Percentiles rank a stretch among this genome's conserved stretches.
phyloP scores from a whole-genome alignment of 805 yeast species.

The Saccharomycopsis sp. region DNA sequence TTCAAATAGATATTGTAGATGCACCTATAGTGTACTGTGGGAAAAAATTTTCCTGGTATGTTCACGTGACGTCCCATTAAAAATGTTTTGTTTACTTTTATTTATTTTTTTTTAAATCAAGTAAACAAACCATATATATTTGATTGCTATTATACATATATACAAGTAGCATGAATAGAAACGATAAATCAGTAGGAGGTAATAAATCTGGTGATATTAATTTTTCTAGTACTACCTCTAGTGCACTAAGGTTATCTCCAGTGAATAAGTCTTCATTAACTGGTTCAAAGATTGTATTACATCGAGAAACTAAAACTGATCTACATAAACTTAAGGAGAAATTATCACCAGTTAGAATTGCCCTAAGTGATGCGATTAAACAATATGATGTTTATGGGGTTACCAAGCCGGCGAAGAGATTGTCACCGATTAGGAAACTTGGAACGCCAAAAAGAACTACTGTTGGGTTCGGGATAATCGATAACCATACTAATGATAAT shows the following conservation, averaged over 20 bases:
- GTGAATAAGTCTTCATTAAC: neutral
- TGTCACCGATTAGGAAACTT: slow-evolving; percentile 4
- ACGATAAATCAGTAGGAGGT: neutral
- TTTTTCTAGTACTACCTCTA: neutral
- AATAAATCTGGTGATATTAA: neutral
- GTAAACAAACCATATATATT: neutral
- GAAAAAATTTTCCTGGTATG: neutral
- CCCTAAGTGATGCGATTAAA: slow-evolving; percentile 22
- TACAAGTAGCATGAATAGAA: too few species aligned
- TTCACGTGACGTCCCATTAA: neutral
- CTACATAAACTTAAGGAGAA: slow-evolving; percentile 20
- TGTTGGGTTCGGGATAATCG: neutral
- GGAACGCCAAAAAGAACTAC: slow-evolving; percentile 12
- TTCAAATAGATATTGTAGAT: neutral
- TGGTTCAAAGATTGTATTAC: neutral
- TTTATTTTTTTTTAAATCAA: too few species aligned
- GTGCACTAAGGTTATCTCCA: neutral
- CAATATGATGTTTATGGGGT: slow-evolving; percentile 35
- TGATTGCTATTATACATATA: too few species aligned
- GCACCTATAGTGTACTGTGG: neutral
- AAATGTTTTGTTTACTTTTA: slow-evolving; percentile 1
- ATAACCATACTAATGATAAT: too few species aligned
- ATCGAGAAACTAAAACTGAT: slow-evolving; percentile 29
- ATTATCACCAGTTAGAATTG: slow-evolving; percentile 27
- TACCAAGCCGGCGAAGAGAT: slow-evolving; percentile 9